phyloP scores from a whole-genome alignment of 495 filamentous ascomycete genomes.

The Lindgomyces ingoldianus region DNA sequence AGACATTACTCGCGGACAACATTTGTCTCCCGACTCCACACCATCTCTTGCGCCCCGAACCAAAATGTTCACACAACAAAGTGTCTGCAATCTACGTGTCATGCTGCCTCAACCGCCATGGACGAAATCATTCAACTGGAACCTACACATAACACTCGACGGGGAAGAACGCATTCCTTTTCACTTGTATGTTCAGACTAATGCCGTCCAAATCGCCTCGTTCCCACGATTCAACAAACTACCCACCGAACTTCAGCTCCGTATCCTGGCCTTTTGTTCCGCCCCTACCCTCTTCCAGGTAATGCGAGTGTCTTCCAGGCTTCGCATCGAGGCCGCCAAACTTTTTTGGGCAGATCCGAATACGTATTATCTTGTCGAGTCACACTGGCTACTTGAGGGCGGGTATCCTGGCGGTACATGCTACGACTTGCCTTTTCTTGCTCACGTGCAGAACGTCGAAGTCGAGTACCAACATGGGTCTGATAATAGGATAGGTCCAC shows the following conservation, averaged over 20 bases:
- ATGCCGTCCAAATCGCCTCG: background rate
- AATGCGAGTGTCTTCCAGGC: slow-evolving; percentile 3
- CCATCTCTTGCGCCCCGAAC: too few relatives aligned
- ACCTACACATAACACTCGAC: background rate
- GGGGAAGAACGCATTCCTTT: slow-evolving; percentile 10
- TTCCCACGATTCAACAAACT: slow-evolving; percentile 8
- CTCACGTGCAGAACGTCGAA: slow-evolving; percentile 5
- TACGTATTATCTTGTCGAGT: slow-evolving; percentile 9
- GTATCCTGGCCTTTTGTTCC: slow-evolving; percentile 7
- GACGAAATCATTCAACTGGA: slow-evolving; percentile 11
- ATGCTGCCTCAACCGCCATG: slow-evolving; percentile 11
- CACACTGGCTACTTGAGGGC: slow-evolving; percentile 5
- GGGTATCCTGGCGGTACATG: slow-evolving; percentile 6
- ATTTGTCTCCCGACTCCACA: too few relatives aligned
- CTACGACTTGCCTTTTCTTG: slow-evolving; percentile 5
- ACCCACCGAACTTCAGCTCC: slow-evolving; percentile 13
- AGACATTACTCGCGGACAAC: too few relatives aligned
- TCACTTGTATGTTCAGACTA: background rate
- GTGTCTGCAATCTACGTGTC: slow-evolving; percentile 14
- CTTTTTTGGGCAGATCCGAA: slow-evolving; percentile 13
- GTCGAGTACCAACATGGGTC: slow-evolving; percentile 5
- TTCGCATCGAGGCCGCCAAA: slow-evolving; percentile 8
- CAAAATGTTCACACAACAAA: too few relatives aligned
- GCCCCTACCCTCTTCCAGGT: slow-evolving; percentile 17
- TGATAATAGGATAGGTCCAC: slow-evolving; percentile 2